Evolutionary conservation across 176 grass and related monocot genomes (phyloP).

Genomic region (Tuctoria greenei): DNA sequence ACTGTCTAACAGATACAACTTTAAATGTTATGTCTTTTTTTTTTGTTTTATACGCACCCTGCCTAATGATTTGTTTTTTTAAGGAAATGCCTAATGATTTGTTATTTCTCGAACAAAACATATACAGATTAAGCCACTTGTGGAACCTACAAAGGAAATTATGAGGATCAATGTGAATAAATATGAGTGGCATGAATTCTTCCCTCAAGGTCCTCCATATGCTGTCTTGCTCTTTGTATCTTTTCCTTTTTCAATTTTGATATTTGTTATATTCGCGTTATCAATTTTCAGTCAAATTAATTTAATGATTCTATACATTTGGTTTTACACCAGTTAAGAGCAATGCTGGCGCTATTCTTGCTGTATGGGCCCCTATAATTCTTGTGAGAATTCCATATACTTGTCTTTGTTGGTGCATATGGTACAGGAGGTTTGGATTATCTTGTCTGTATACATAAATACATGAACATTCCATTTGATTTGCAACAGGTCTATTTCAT

Average conservation of each 20-base stretch:
- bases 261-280: constrained; percentile 6
- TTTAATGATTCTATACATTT: constrained; percentile 15
- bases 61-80: constrained; percentile 23
- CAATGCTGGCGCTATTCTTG: constrained; percentile 94
- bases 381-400: constrained; percentile 60
- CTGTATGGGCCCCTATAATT: constrained; percentile 80
- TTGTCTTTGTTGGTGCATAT: constrained; percentile 26
- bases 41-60: not conserved
- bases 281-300: constrained; percentile 19
- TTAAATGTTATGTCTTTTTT: constrained; percentile 2
- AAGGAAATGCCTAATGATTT: constrained; percentile 15
- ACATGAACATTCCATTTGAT: not conserved
- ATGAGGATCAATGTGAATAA: constrained; percentile 79
- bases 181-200: constrained; percentile 98
- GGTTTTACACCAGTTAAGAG: constrained; percentile 64
- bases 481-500: constrained; percentile 94
- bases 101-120: constrained; percentile 29
- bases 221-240: constrained; percentile 10
- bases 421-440: not conserved
- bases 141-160: constrained; percentile 87
- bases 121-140: constrained; percentile 93
- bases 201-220: constrained; percentile 76
- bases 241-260: not conserved
- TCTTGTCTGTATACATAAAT: not conserved
- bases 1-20: not conserved